Base-by-base conservation (phyloP, 208 protist genomes). In the Trypanosoma avium region DNA sequence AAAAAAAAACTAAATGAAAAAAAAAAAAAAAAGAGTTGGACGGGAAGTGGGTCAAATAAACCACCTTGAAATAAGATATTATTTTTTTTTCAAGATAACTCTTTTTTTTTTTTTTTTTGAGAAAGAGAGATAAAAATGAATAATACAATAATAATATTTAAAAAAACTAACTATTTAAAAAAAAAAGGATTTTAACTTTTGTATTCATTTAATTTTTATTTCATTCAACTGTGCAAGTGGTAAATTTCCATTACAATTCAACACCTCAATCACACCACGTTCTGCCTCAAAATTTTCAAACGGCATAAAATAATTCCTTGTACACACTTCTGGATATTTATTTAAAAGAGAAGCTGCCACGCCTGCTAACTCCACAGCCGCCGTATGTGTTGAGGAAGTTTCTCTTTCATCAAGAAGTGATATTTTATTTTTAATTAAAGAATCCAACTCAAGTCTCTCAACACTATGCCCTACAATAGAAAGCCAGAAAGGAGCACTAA, bases 401-500 rank as follows among this genome's bases (percentile, higher is more conserved):
- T 26, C 40, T 5, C 29, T 21, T 12, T 17, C 17, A 24, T 71
- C 29, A 32, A 68, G 57, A 32, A 54, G 32, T 0, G 22, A n/a
- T n/a, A n/a, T n/a, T n/a, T n/a, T n/a, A n/a, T n/a, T n/a, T n/a
- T n/a, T n/a, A n/a, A n/a, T n/a, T n/a, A n/a, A n/a, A n/a, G n/a
- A n/a, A n/a, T n/a, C 35, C 27, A 48, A 32, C 48, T 57, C 9
- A 21, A 62, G 13, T 65, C 24, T 33, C 35, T 45, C 64, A 13
- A 73, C 67, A 7, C 40, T 49, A 59, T 93, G 86, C 2, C 64
- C 75, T 4, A 90, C 58, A 4, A 75, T 67, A 2, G 86, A 93
- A 0, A 90, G 62, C 82, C 82, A 90, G 53, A 93, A 93, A 6
- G 75, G 70, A 24, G 67, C 70, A 12, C 73, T 69, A 26, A 67